phyloP scores from a whole-genome alignment of 2,329 filamentous ascomycete genomes.

The Ascochyta fabae region DNA sequence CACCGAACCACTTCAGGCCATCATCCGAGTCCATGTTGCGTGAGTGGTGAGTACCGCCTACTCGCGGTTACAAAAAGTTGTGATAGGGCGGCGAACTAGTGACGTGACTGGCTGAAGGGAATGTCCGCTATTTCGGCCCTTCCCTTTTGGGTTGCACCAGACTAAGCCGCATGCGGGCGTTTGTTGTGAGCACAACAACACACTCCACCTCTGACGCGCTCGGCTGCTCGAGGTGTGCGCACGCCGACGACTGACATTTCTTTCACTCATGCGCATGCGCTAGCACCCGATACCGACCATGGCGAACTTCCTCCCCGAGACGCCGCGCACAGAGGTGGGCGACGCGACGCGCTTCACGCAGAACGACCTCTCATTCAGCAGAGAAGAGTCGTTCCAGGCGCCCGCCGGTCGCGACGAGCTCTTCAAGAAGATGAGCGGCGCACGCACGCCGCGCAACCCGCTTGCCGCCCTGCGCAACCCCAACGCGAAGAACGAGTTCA shows the following conservation, averaged over 20 bases:
- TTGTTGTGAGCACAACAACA: conserved; percentile 19
- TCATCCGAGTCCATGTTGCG: conserved; percentile 45
- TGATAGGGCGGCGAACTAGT: conserved; percentile 23
- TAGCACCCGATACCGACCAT: conserved; percentile 42
- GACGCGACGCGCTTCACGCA: conserved; percentile 77
- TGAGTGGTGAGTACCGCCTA: conserved; percentile 6
- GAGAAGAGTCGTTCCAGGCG: conserved; percentile 85
- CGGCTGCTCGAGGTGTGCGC: conserved; percentile 21
- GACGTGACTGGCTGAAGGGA: conserved; percentile 27
- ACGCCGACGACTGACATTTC: conserved; percentile 24
- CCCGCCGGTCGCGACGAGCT: conserved; percentile 75
- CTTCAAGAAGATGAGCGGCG: conserved; percentile 73
- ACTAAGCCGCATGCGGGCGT: conserved; percentile 6
- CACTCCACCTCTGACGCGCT: conserved; percentile 26
- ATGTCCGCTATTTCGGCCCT: conserved; percentile 19
- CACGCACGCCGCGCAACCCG: conserved; percentile 74
- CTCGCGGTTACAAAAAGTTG: conserved; percentile 39
- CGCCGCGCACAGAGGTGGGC: conserved; percentile 82
- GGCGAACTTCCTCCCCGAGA: conserved; percentile 69
- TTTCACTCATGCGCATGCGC: conserved; percentile 38
- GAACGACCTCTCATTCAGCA: conserved; percentile 79
- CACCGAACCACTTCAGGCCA: conserved; percentile 69
- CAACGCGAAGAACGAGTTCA: conserved; percentile 77
- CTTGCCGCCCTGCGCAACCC: conserved; percentile 65
- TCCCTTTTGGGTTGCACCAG: conserved; percentile 21